phyloP scores from a whole-genome alignment of 2,329 filamentous ascomycete species.

The Botrytis pseudocinerea region DNA sequence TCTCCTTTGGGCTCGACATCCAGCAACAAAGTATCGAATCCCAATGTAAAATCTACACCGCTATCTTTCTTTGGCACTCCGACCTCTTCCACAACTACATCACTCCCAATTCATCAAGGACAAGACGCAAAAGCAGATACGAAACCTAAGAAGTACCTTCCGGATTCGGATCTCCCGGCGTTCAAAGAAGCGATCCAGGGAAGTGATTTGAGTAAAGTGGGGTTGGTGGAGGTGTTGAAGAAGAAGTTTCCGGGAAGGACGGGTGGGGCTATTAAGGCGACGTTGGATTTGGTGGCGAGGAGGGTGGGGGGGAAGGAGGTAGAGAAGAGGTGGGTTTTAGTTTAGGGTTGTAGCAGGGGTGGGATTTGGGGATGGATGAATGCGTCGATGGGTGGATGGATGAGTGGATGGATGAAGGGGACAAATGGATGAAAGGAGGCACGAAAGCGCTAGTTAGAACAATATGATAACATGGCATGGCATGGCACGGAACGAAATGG shows the following conservation, averaged over 20 bases:
- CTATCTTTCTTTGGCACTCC: not conserved
- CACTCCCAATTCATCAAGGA: not conserved
- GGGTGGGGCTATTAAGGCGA: conserved; percentile 70
- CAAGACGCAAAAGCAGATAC: not conserved
- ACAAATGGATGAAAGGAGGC: no score
- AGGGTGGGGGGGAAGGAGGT: conserved; percentile 56
- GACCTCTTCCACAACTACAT: not conserved
- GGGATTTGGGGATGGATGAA: no score
- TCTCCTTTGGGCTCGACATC: not conserved
- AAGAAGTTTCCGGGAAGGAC: conserved; percentile 70
- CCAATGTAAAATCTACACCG: not conserved
- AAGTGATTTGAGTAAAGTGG: conserved; percentile 71
- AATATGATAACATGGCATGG: not conserved
- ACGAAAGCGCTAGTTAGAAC: not conserved
- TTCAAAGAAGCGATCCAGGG: conserved; percentile 72
- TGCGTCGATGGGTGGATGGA: not conserved
- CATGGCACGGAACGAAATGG: not conserved
- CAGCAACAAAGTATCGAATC: not conserved
- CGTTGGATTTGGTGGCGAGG: conserved; percentile 64
- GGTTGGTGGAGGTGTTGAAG: conserved; percentile 73
- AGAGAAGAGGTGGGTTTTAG: conserved; percentile 37
- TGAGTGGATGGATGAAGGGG: not conserved
- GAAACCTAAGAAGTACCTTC: conserved; percentile 36
- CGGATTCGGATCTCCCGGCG: conserved; percentile 33
- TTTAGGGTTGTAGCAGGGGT: not conserved